A percentile compares a stretch with the other conserved stretches of the same genome.
Conservation (phyloP, 2,329 filamentous ascomycete species). For the Malbranchea zuffiana region DNA sequence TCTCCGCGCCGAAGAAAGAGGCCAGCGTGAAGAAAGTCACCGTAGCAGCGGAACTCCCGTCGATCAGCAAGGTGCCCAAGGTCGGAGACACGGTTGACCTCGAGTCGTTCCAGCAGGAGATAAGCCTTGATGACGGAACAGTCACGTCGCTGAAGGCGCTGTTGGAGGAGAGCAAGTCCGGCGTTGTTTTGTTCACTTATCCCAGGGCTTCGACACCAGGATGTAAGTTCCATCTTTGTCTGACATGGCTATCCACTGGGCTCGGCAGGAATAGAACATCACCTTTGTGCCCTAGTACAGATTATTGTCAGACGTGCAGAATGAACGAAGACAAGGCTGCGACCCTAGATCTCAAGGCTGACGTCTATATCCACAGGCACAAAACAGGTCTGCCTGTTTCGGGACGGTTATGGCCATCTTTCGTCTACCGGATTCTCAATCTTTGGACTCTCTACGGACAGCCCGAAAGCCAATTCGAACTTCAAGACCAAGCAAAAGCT, state of each 20-base stretch:
- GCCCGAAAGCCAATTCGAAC: constrained; percentile 78
- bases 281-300: no score
- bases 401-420: constrained; percentile 67
- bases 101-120: constrained; percentile 51
- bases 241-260: no score
- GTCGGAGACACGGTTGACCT: constrained; percentile 42
- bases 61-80: constrained; percentile 13
- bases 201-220: constrained; percentile 89
- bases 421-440: constrained; percentile 71
- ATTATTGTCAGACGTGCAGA: no score
- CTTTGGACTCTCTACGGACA: constrained; percentile 81
- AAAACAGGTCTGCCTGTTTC: constrained; percentile 84
- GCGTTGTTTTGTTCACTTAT: constrained; percentile 89
- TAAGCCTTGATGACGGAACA: constrained; percentile 75
- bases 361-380: constrained; percentile 52
- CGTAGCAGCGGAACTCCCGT: constrained; percentile 16
- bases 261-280: no score
- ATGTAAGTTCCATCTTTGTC: no score
- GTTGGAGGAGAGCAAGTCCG: constrained; percentile 69
- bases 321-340: no score
- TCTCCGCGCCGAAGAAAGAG: constrained; percentile 19
- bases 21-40: constrained; percentile 23
- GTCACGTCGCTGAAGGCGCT: constrained; percentile 71
- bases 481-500: constrained; percentile 89
- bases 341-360: background rate